A percentile compares a stretch with the other conserved stretches of the same genome.
These are phyloP conservation scores for Nigrograna mackinnonii DNA, from an alignment of 2,329 filamentous ascomycete species.

Conservation along the genomic window DNA sequence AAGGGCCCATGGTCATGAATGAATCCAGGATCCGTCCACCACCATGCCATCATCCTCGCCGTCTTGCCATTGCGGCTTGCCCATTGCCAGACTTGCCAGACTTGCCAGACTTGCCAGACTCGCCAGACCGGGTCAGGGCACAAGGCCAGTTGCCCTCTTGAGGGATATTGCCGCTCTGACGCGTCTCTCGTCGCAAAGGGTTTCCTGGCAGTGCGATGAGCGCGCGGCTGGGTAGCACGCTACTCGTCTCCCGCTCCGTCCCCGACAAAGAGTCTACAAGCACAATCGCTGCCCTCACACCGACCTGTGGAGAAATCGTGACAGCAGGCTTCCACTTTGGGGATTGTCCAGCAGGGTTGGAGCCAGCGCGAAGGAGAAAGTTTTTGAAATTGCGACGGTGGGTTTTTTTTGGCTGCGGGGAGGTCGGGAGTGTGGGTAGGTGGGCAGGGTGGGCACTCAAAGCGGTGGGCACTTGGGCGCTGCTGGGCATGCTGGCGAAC, in stretches of 20 bases:
- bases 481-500: neutral
- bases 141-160: slow-evolving; percentile 14
- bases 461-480: slow-evolving; percentile 25
- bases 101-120: too few species aligned
- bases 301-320: too few species aligned
- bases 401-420: slow-evolving; percentile 40
- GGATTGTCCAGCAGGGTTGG: too few species aligned
- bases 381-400: slow-evolving; percentile 30
- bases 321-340: too few species aligned
- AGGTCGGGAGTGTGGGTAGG: slow-evolving; percentile 36
- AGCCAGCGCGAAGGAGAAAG: too few species aligned
- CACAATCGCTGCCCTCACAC: slow-evolving; percentile 1
- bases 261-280: slow-evolving; percentile 2
- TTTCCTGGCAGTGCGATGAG: slow-evolving; percentile 4
- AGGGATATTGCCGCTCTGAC: slow-evolving; percentile 20
- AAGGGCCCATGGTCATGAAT: too few species aligned
- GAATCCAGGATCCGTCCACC: too few species aligned
- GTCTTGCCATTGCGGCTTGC: neutral
- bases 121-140: slow-evolving; percentile 5
- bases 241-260: too few species aligned
- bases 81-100: too few species aligned
- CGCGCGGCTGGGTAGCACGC: slow-evolving; percentile 11
- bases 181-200: slow-evolving; percentile 16
- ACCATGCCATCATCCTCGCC: too few species aligned
- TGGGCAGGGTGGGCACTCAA: slow-evolving; percentile 6